A percentile compares a stretch with the other conserved stretches of the same genome.
These are phyloP conservation scores for Haplosporangium gracile DNA, from an alignment of 192 early-diverging fungal genomes.

Conservation along the genomic window DNA sequence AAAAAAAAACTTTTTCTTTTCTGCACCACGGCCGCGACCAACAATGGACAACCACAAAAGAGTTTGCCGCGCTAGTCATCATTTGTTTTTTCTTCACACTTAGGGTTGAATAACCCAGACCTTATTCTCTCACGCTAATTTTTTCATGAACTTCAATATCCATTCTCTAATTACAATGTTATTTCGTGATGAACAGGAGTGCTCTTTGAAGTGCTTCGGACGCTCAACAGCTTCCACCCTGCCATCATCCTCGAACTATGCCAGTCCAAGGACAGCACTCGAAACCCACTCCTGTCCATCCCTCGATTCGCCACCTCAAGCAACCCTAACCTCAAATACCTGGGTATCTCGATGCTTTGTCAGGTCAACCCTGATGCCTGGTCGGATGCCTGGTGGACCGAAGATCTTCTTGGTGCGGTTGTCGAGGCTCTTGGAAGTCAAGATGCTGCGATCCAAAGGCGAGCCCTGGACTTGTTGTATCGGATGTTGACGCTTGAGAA, in stretches of 20 bases:
- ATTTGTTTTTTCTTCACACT: neutral
- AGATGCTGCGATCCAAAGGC: constrained; percentile 31
- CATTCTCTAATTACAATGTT: constrained; percentile 10
- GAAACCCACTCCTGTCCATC: constrained; percentile 54
- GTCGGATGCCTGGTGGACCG: constrained; percentile 52
- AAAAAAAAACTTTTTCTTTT: neutral
- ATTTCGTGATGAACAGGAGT: constrained; percentile 16
- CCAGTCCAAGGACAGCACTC: constrained; percentile 26
- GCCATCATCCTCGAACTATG: constrained; percentile 35
- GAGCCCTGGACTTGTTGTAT: constrained; percentile 41
- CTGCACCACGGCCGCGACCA: neutral
- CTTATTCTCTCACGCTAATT: neutral
- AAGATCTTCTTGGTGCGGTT: constrained; percentile 32
- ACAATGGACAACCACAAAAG: neutral
- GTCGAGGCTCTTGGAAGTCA: constrained; percentile 41
- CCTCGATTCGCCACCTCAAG: constrained; percentile 56
- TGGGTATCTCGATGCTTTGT: constrained; percentile 59
- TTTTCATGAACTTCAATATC: neutral
- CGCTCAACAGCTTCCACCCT: constrained; percentile 41
- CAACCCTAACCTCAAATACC: constrained; percentile 66
- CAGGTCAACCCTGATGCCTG: constrained; percentile 49
- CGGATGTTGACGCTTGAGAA: constrained; percentile 49
- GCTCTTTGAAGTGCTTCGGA: constrained; percentile 42
- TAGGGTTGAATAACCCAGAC: constrained; percentile 2
- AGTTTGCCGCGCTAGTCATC: neutral